Evolutionary conservation across 2,329 filamentous ascomycete genomes (phyloP), one percentile per base, ranked within the genome.

Genomic region (Aspergillus amoenus): DNA sequence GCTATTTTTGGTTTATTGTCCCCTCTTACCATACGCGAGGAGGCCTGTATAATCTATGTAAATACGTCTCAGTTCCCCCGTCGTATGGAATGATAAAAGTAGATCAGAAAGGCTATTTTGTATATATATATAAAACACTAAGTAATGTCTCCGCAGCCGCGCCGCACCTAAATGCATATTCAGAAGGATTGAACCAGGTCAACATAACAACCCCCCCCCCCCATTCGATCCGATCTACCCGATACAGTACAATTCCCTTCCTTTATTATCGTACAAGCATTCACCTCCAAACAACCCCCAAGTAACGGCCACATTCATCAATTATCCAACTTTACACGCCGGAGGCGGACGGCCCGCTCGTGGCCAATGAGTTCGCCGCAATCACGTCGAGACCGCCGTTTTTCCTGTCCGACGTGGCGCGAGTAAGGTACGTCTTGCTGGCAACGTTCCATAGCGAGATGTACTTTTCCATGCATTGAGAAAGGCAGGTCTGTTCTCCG

Each of bases 401-500:
- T 77, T 88, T 86, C 63, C 81, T 80, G 73, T 88, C 85, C 75
- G 86, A 74, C 65, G 84, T 61, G 41, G 77, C 61, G 15, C 75
- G 81, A 61, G 76, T 75, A 68, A 91, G 84, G 73, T 91, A 91
- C 41, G 86, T 81, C 47, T 81, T 75, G 78, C 87, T 89, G 68
- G 90, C 86, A 61, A 83, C 78, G 77, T 92, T 92, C 90, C 90
- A 93, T 11, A 88, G 83, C 32, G 82, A 78, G 81, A 93, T 90
- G 81, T 93, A 93, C 76, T 93, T 93, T 68, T 93, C 89, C 85
- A 92, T 90, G 79, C 90, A 93, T 59, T 83, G 81, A 18, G 83
- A 89, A 69, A 90, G 82, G 78, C 90, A 93, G 21, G 83, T 80
- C 70, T 85, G 80, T 73, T 93, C 90, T 75, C 82, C 76, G 74